Evolutionary conservation across 257 asterid species (phyloP), one percentile per base, ranked within the genome.

Genomic region (Thymus quinquecostatus): DNA sequence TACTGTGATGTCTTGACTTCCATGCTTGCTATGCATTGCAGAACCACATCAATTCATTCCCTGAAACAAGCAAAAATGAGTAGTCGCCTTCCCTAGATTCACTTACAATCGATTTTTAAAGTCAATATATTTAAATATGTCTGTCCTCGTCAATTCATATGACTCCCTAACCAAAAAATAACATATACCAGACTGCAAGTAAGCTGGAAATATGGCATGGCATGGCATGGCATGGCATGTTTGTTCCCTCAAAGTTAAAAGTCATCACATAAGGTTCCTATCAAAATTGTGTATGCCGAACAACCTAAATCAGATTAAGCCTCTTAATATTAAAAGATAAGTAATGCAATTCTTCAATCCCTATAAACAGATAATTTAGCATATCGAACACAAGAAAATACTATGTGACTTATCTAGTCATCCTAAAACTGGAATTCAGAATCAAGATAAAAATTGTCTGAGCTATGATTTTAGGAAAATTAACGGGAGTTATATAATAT

Each of bases 211-310:
- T 13, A 21, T 21, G 21, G 21, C 21, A 21, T 21, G 21, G 21
- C 21, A 21, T 21, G 21, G 21, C 21, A 21, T 21, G 21, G 40
- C 5, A 21, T 54, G 48, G 33, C 58, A 44, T 29, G 49, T 36
- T 54, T 5, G 21, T 59, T 34, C 10, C 12, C 9, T 27, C 7
- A 1, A 41, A 54, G 34, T 53, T 21, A 21, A 21, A 21, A 21
- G 21, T 21, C 29, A 38, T 27, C 43, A 8, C 30, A 36, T 27
- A 6, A 21, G 13, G 21, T 45, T 59, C 36, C 74, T 21, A 21
- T 21, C 21, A 21, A 21, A 89, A 93, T 44, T 87, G 96, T 10
- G 98, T 97, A 79, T 93, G 98, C 69, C 95, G 84, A 68, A 91
- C 98, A 57, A 91, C 98, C 98, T 93, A 64, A 77, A 80, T 13